Evolutionary conservation across 495 filamentous ascomycete species (phyloP).

Genomic region (Haplographium delicatum): DNA sequence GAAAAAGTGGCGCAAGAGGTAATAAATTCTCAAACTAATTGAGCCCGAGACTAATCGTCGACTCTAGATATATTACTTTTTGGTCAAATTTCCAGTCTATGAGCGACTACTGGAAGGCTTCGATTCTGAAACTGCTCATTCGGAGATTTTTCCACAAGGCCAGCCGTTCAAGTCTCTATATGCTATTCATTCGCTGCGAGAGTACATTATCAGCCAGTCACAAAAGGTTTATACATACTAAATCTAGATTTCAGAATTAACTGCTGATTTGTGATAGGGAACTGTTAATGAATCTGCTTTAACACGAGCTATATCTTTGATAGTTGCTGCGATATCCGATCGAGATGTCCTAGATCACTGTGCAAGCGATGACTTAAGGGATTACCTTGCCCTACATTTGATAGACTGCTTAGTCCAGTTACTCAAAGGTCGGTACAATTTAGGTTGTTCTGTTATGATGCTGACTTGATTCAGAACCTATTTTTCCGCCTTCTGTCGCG

Average conservation of each 20-base stretch:
- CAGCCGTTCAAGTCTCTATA: slow-evolving; percentile 74
- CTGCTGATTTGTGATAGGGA: slow-evolving; percentile 13
- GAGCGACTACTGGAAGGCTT: slow-evolving; percentile 54
- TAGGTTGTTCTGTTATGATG: neutral
- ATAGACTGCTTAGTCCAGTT: slow-evolving; percentile 38
- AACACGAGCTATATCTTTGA: slow-evolving; percentile 36
- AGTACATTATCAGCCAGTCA: slow-evolving; percentile 32
- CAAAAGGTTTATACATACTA: slow-evolving; percentile 12
- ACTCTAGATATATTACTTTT: slow-evolving; percentile 60
- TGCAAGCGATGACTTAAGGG: slow-evolving; percentile 32
- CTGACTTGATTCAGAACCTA: slow-evolving; percentile 18
- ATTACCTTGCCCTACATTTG: slow-evolving; percentile 36
- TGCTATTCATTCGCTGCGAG: slow-evolving; percentile 58
- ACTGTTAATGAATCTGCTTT: slow-evolving; percentile 24
- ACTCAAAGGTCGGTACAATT: slow-evolving; percentile 32
- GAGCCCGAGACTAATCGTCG: slow-evolving; percentile 32
- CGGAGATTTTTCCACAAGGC: slow-evolving; percentile 59
- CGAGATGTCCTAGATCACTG: slow-evolving; percentile 34
- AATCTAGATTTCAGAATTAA: neutral
- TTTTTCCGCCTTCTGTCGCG: slow-evolving; percentile 14
- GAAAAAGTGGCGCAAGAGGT: slow-evolving; percentile 61
- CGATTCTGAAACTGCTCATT: slow-evolving; percentile 46
- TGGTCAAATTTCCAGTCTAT: slow-evolving; percentile 67
- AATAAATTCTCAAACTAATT: slow-evolving; percentile 22
- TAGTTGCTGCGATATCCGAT: slow-evolving; percentile 42